Percentiles rank a stretch among this genome's conserved stretches.
These are phyloP conservation scores for Cryptosporidium ryanae DNA, from an alignment of 169 alveolate genomes.

Conservation along the genomic window DNA sequence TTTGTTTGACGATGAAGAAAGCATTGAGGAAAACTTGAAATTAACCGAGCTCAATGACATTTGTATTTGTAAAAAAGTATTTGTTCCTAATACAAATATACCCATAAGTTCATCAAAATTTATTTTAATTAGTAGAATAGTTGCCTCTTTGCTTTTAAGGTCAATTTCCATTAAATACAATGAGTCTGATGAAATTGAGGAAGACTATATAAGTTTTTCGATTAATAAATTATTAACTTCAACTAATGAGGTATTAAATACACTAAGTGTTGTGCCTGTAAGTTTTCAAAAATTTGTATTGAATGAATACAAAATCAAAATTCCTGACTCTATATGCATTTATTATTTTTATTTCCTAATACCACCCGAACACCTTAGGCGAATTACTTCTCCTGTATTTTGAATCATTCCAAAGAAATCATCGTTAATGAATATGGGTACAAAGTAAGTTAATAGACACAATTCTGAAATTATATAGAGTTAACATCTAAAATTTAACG, in stretches of 20 bases:
- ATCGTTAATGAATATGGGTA: conserved; percentile 26
- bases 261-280: conserved; percentile 29
- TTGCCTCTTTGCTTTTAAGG: conserved; percentile 6
- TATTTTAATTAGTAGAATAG: conserved; percentile 7
- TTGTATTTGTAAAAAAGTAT: conserved; percentile 26
- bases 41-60: background rate
- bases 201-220: conserved; percentile 18
- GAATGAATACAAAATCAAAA: background rate
- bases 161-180: background rate
- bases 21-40: background rate
- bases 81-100: background rate
- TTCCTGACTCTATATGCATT: background rate
- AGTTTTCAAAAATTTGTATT: background rate
- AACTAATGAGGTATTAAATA: background rate
- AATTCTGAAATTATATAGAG: background rate
- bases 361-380: background rate
- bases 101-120: background rate
- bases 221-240: conserved; percentile 17
- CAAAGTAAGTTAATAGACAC: conserved; percentile 16
- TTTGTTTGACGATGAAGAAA: background rate
- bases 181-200: background rate
- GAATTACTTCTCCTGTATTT: conserved; percentile 23
- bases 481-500: background rate
- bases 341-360: background rate
- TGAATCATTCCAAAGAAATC: conserved; percentile 13